Evolutionary conservation across 345 rosid species (phyloP), one percentile per base, ranked within the genome.

Genomic region (Aethionema arabicum): DNA sequence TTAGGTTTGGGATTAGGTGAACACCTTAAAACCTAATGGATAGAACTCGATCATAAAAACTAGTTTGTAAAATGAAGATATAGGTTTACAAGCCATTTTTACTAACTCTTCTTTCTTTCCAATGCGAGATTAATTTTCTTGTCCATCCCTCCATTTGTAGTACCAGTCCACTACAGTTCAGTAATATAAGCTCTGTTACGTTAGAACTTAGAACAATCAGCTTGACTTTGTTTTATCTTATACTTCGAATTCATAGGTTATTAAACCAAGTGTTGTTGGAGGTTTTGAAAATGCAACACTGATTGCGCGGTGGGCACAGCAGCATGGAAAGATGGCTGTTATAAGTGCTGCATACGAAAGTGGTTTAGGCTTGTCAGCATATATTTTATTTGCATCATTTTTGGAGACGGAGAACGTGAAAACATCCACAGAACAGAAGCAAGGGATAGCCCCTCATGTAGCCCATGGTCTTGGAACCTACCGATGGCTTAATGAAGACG

Each of bases 381-480:
- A 83, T 71, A 58, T 83, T 44, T 70, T 78, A 58, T 83, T 92
- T 78, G 86, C 96, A 56, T 67, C 67, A 59, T 87, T 83, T 72
- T 74, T 89, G 69, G 95, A 92, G 74, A 59, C 72, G 81, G 83
- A 76, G 68, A 81, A 83, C 72, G 77, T 76, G 32, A 76, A 76
- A 15, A 42, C 73, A 67, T 74, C 62, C 59, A 67, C 66, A 64
- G 68, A 63, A 59, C 73, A 56, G 76, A 78, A 77, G 14, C 59
- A 60, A 64, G 70, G 76, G 56, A 56, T 61, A 14, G 43, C 72
- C 53, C 68, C 82, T 61, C 46, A 76, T 50, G 64, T 87, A 44
- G 91, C 92, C 61, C 98, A 92, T 74, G 96, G 98, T 64, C 89
- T 92, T 67, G 98, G 98, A 67, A 92, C 98, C 37, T 89, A 82